Base-by-base conservation (phyloP, 2,329 filamentous ascomycete genomes). In the Arthrobotrys sinensis region DNA sequence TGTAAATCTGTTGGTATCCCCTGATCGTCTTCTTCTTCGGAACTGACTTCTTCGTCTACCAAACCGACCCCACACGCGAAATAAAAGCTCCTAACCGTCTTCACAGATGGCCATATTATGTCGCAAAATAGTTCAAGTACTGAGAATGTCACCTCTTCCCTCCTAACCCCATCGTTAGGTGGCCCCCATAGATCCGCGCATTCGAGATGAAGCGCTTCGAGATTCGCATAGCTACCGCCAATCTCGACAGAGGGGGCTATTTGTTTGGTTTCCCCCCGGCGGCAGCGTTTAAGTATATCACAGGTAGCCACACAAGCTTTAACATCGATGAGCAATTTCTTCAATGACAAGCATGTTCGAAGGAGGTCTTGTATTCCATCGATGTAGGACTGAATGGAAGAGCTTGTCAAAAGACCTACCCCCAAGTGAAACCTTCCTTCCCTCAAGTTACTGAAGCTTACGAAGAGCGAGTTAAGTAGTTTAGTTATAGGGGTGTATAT, bases 51-150 rank as follows among this genome's bases (percentile, higher is more conserved):
- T n/a, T n/a, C n/a, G n/a, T n/a, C n/a, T n/a, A n/a, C n/a, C n/a
- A n/a, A n/a, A n/a, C n/a, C n/a, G n/a, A n/a, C n/a, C n/a, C n/a
- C n/a, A n/a, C n/a, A n/a, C n/a, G n/a, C n/a, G 16, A 55, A 55
- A 10, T 19, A 3, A 11, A 55, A 19, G 14, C 1, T 4, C 12
- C 6, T 55, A 6, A 55, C 50, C n/a, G 28, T 55, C 32, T 11
- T 36, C 16, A 28, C 50, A 16, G 28, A 55, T 19, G 50, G 50
- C 50, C 50, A 55, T 12, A 55, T 34, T 5, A 19, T 19, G 50
- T 55, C 50, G 14, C 50, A 55, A 19, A 55, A 55, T 55, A 55
- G 5, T 14, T 55, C 50, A 16, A 55, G 50, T 1, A 34, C 50
- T 6, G 50, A 36, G 16, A 36, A 55, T 28, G 14, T 4, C n/a